Conservation (phyloP, 352 stramenopile species). For the Pythium vanterpoolii region DNA sequence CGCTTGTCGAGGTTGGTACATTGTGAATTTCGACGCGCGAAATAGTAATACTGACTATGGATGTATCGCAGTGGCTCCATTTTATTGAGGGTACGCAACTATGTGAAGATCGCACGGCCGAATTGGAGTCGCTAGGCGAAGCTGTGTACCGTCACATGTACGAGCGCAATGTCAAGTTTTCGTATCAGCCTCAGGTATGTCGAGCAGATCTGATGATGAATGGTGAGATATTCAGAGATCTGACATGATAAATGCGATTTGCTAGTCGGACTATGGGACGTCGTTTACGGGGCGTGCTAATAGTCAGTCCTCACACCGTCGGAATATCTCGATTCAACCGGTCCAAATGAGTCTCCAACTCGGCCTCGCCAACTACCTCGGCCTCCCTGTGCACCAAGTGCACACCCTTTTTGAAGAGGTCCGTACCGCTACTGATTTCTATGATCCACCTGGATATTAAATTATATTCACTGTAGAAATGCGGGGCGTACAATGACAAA, state of each 20-base stretch:
- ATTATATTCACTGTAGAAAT: slow-evolving; percentile 62
- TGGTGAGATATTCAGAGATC: not conserved
- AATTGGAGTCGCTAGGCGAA: slow-evolving; percentile 69
- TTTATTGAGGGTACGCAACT: slow-evolving; percentile 60
- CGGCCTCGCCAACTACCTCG: slow-evolving; percentile 65
- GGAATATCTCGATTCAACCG: slow-evolving; percentile 62
- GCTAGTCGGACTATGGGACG: slow-evolving; percentile 77
- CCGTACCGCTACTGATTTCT: slow-evolving; percentile 14
- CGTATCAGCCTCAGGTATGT: slow-evolving; percentile 66
- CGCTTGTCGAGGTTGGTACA: slow-evolving; percentile 48
- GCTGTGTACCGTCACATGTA: slow-evolving; percentile 79
- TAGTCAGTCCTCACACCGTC: slow-evolving; percentile 47
- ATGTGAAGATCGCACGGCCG: slow-evolving; percentile 51
- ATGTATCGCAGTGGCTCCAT: slow-evolving; percentile 39
- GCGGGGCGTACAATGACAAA: slow-evolving; percentile 74
- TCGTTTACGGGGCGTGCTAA: slow-evolving; percentile 71
- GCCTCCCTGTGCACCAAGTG: slow-evolving; percentile 58
- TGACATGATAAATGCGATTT: not conserved
- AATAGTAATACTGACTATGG: not conserved
- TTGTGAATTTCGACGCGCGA: no score
- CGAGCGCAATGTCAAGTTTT: slow-evolving; percentile 71
- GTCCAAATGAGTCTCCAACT: slow-evolving; percentile 85
- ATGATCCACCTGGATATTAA: no score
- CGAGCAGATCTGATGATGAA: not conserved
- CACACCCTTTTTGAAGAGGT: slow-evolving; percentile 82